Evolutionary conservation across 2,329 filamentous ascomycete genomes (phyloP), one percentile per base, ranked within the genome.

Genomic region (Annulohypoxylon truncatum): DNA sequence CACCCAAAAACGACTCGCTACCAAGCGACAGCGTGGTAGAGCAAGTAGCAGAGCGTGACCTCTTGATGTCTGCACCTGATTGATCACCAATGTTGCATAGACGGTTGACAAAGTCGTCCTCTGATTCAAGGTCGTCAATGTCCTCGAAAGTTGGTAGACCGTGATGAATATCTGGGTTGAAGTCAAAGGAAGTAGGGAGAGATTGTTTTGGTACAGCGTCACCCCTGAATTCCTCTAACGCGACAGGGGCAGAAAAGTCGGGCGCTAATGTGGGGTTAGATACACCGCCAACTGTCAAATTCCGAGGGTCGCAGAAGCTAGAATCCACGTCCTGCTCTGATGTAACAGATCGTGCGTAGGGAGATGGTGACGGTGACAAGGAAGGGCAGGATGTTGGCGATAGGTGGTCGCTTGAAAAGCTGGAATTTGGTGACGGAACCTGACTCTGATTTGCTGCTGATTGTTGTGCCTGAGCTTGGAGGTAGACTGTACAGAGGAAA

Each of bases 51-150:
- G 88, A 87, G 42, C 88, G 87, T 33, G 88, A 87, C 71, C 94
- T 89, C 82, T 93, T 93, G 75, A 87, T 81, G 78, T 90, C 89
- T 51, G 85, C 81, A 38, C 83, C 80, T 18, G 84, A 78, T 67
- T 87, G 83, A 24, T 78, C 79, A 61, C 79, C 78, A 71, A 94
- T 90, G 75, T 92, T 89, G 69, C 93, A 89, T 7, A 96, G 86
- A 59, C 87, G 86, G 77, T 88, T 90, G 73, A 89, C 86, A 74
- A 96, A 93, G 77, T 96, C 93, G 85, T 96, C 93, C 74, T 97
- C 94, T 0, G 92, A 94, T 78, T 97, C 94, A 61, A 97, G 86
- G 74, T 97, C 94, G 22, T 94, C 96, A 71, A 96, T 88, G 71
- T 93, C 92, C 78, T 96, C 92, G 72, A 97, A 96, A 7, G 85